These are phyloP conservation scores for Juglanconis sp. DNA, from an alignment of 2,329 filamentous ascomycete genomes.

Conservation along the genomic window DNA sequence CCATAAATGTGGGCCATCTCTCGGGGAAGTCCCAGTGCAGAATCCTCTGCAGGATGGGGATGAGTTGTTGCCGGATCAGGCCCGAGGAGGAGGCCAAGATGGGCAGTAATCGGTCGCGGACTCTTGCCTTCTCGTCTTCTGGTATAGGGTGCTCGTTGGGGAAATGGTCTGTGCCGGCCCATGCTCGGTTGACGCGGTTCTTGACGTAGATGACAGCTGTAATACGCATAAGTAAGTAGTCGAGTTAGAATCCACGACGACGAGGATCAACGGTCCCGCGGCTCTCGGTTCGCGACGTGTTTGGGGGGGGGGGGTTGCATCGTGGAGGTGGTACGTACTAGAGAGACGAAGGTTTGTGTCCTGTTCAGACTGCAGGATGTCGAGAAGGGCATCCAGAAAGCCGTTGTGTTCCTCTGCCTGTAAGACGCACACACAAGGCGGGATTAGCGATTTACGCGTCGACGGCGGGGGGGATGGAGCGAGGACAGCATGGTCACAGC, in stretches of 20 bases:
- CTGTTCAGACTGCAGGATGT: slow-evolving; percentile 86
- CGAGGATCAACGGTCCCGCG: neutral
- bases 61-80: slow-evolving; percentile 84
- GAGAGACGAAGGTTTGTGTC: slow-evolving; percentile 81
- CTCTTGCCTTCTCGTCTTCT: slow-evolving; percentile 83
- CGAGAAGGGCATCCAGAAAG: slow-evolving; percentile 85
- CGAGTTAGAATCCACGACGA: slow-evolving; percentile 13
- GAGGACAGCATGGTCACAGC: neutral
- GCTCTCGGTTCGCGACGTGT: slow-evolving; percentile 5
- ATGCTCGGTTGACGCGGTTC: slow-evolving; percentile 91
- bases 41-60: slow-evolving; percentile 93
- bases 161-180: slow-evolving; percentile 75
- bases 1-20: slow-evolving; percentile 91
- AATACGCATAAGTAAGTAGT: slow-evolving; percentile 12
- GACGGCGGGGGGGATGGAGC: slow-evolving; percentile 9
- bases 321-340: slow-evolving; percentile 57
- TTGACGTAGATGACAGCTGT: slow-evolving; percentile 95
- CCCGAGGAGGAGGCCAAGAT: slow-evolving; percentile 78
- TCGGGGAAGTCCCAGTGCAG: slow-evolving; percentile 93
- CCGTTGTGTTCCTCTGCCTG: slow-evolving; percentile 88
- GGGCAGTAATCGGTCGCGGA: slow-evolving; percentile 84
- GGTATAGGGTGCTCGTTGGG: slow-evolving; percentile 71
- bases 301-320: slow-evolving; percentile 22
- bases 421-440: slow-evolving; percentile 15
- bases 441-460: slow-evolving; percentile 19